Percentiles rank a stretch among this genome's conserved stretches.
phyloP scores from a whole-genome alignment of 257 asterid genomes.

The Solanum dulcamara region DNA sequence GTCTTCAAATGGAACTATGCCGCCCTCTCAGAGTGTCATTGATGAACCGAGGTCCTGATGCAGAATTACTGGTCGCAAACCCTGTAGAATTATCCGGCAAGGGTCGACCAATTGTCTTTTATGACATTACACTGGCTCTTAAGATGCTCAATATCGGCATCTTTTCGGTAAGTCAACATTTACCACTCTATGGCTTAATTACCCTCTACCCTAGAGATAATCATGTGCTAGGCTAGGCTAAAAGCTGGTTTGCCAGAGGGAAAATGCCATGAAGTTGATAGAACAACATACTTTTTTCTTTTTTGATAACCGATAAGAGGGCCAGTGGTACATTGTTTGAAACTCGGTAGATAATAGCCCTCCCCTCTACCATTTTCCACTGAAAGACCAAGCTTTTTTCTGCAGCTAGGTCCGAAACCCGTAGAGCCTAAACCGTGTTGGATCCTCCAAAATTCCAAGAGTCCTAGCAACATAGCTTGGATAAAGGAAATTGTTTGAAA shows the following conservation, averaged over 20 bases:
- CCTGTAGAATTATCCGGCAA: slow-evolving; percentile 78
- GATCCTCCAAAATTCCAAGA: background rate
- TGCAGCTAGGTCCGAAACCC: background rate
- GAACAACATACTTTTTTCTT: background rate
- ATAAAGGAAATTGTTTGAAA: background rate
- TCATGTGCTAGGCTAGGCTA: background rate
- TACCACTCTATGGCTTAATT: background rate
- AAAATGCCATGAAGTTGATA: background rate
- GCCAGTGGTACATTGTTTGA: background rate
- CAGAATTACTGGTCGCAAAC: slow-evolving; percentile 74
- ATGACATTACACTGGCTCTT: slow-evolving; percentile 79
- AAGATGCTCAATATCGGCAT: slow-evolving; percentile 63
- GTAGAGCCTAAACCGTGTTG: background rate
- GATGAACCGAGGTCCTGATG: slow-evolving; percentile 80
- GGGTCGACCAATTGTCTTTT: slow-evolving; percentile 82
- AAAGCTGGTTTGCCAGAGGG: background rate
- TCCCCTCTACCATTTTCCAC: background rate
- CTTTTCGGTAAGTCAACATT: slow-evolving; percentile 50
- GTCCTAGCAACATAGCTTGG: background rate
- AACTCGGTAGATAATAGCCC: background rate
- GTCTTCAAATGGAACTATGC: slow-evolving; percentile 65
- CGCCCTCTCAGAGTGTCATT: slow-evolving; percentile 72
- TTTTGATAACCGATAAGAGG: background rate
- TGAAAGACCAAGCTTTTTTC: background rate
- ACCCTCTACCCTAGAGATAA: background rate